Conservation (phyloP, 2,329 filamentous ascomycete genomes). For the Metarhizium sp. region DNA sequence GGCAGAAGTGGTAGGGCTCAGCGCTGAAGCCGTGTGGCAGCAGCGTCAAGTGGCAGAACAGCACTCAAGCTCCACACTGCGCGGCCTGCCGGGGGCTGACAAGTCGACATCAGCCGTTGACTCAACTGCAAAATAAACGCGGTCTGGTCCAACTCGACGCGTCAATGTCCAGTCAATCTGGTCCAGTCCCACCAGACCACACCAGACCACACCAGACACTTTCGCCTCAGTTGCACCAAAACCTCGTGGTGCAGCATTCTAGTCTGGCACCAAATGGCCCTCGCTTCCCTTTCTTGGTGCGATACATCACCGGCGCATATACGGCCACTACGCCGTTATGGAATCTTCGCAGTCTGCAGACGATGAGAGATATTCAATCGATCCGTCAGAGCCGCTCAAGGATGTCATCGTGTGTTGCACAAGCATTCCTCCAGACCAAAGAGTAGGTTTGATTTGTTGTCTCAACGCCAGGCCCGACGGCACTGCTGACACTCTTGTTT, state of each 20-base stretch:
- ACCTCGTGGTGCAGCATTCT: no score
- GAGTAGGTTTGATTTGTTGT: slow-evolving; percentile 42
- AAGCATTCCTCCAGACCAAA: slow-evolving; percentile 67
- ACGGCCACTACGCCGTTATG: slow-evolving; percentile 13
- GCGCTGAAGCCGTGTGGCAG: no score
- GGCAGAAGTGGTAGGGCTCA: no score
- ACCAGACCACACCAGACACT: no score
- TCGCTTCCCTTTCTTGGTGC: neutral
- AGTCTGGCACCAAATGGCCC: no score
- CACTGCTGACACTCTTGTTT: slow-evolving; percentile 1
- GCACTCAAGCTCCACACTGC: no score
- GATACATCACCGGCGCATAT: neutral
- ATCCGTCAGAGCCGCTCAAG: slow-evolving; percentile 54
- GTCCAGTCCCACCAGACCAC: no score
- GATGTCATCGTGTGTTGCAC: slow-evolving; percentile 82
- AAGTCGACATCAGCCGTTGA: no score
- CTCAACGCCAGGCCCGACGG: neutral
- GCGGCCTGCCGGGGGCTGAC: no score
- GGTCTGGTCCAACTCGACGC: slow-evolving; percentile 2
- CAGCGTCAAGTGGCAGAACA: no score
- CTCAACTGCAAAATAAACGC: neutral
- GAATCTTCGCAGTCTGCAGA: slow-evolving; percentile 16
- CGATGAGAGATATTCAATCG: slow-evolving; percentile 28
- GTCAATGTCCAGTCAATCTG: neutral
- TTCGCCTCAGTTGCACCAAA: no score